Percentiles rank a stretch among this genome's conserved stretches.
Conservation (phyloP, 495 filamentous ascomycete species). For the Terfezia claveryi region DNA sequence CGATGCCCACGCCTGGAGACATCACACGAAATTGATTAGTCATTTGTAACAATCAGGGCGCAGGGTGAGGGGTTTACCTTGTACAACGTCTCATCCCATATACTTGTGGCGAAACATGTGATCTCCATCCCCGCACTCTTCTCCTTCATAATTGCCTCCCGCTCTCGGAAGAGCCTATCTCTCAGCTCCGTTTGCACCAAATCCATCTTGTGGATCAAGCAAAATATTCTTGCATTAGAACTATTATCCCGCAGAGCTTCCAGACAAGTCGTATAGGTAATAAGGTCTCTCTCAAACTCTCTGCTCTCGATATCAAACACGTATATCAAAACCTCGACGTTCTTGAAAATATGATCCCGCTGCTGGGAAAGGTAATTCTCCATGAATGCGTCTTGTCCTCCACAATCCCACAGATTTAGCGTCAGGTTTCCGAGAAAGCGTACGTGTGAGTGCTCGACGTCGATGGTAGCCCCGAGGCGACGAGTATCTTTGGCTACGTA, state of each 20-base stretch:
- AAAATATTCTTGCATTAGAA: conserved; percentile 64
- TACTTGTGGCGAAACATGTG: conserved; percentile 68
- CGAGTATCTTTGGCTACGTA: conserved; percentile 93
- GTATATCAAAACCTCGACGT: conserved; percentile 93
- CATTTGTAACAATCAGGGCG: not conserved
- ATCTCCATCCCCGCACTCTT: conserved; percentile 49
- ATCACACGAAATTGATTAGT: not conserved
- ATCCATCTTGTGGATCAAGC: conserved; percentile 96
- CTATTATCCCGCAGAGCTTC: conserved; percentile 66
- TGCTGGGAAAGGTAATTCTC: conserved; percentile 91
- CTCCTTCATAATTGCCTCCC: conserved; percentile 45
- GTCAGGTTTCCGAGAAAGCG: conserved; percentile 95
- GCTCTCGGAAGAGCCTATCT: conserved; percentile 58
- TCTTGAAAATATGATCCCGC: conserved; percentile 83
- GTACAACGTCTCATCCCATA: conserved; percentile 98
- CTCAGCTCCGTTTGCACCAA: conserved; percentile 64
- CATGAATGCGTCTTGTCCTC: conserved; percentile 96
- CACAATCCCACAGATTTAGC: conserved; percentile 95
- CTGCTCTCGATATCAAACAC: conserved; percentile 96
- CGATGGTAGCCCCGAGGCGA: conserved; percentile 86
- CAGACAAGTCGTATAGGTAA: conserved; percentile 73
- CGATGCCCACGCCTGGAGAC: conserved; percentile 55
- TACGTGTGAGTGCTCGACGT: conserved; percentile 92
- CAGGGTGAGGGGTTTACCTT: conserved; percentile 22
- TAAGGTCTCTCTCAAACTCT: conserved; percentile 74